phyloP scores from a whole-genome alignment of 768 basidiomycete genomes.

The Basidioascus undulatus region DNA sequence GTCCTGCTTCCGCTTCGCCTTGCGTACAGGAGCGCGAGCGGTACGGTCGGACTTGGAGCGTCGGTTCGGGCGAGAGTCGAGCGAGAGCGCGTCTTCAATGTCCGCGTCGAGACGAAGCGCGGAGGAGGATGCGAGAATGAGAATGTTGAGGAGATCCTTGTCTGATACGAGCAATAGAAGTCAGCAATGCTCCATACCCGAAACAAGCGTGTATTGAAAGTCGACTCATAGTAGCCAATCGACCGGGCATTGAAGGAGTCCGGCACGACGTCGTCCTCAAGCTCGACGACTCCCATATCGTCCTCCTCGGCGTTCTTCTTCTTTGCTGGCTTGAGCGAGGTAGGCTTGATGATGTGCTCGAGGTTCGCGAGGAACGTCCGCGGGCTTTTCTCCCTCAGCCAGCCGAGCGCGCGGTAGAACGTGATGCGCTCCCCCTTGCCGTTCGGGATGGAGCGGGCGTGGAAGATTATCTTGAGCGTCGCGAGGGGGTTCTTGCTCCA shows the following conservation, averaged over 20 bases:
- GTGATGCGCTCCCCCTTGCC: constrained; percentile 13
- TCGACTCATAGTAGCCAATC: no score
- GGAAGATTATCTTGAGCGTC: constrained; percentile 11
- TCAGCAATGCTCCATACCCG: no score
- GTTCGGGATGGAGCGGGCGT: constrained; percentile 12
- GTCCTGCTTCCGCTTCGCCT: not conserved
- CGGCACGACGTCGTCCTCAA: not conserved
- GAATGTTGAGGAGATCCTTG: constrained; percentile 8
- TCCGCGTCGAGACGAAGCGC: no score
- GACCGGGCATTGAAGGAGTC: no score
- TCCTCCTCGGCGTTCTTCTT: constrained; percentile 3
- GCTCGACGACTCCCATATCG: constrained; percentile 4
- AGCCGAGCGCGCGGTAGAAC: constrained; percentile 8
- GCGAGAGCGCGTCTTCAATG: constrained; percentile 8
- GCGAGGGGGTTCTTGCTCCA: constrained; percentile 1
- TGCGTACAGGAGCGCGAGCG: constrained; percentile 9
- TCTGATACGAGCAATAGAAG: no score
- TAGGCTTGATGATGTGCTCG: constrained; percentile 11
- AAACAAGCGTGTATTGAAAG: no score
- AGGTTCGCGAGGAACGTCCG: constrained; percentile 12
- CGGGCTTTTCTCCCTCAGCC: constrained; percentile 12
- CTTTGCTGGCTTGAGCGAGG: constrained; percentile 4
- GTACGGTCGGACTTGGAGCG: constrained; percentile 1
- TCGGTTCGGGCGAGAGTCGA: constrained; percentile 4
- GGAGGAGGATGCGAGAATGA: not conserved